Percentiles rank a stretch among this genome's conserved stretches.
These are phyloP conservation scores for Phaeosphaeria sp. DNA, from an alignment of 2,329 filamentous ascomycete species.

Conservation along the genomic window DNA sequence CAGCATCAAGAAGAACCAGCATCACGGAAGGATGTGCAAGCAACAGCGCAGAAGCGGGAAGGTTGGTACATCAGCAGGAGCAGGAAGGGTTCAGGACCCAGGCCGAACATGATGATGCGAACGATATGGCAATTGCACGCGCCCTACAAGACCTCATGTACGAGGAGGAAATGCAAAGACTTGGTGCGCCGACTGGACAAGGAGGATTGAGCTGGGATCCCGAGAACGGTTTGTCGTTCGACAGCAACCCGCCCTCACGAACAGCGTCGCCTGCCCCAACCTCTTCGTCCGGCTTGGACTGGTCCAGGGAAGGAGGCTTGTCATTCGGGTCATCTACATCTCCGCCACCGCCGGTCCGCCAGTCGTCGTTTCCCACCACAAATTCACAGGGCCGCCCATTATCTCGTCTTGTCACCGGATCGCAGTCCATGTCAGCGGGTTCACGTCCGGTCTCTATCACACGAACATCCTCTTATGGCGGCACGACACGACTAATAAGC, in stretches of 20 bases:
- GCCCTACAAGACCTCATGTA: slow-evolving; percentile 87
- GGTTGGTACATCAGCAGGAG: slow-evolving; percentile 71
- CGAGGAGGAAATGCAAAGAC: slow-evolving; percentile 68
- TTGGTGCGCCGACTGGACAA: slow-evolving; percentile 46
- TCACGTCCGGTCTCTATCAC: slow-evolving; percentile 10
- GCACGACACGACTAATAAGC: slow-evolving; percentile 33
- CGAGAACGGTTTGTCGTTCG: slow-evolving; percentile 45
- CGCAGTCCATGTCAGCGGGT: slow-evolving; percentile 14
- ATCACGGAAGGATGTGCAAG: slow-evolving; percentile 78
- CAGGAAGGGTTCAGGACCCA: slow-evolving; percentile 78
- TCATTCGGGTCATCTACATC: slow-evolving; percentile 25
- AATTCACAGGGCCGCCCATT: slow-evolving; percentile 37
- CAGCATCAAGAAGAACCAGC: slow-evolving; percentile 70
- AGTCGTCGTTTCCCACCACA: slow-evolving; percentile 10
- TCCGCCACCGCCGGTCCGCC: slow-evolving; percentile 13
- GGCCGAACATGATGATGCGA: slow-evolving; percentile 87
- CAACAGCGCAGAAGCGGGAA: slow-evolving; percentile 69
- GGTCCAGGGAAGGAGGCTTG: slow-evolving; percentile 44
- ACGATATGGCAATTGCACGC: slow-evolving; percentile 84
- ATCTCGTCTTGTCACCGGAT: slow-evolving; percentile 42
- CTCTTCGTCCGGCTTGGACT: slow-evolving; percentile 23
- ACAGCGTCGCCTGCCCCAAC: slow-evolving; percentile 55
- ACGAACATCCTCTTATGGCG: slow-evolving; percentile 12
- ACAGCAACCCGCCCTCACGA: slow-evolving; percentile 52
- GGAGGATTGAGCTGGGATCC: slow-evolving; percentile 48